Evolutionary conservation across 2,329 filamentous ascomycete species (phyloP), one percentile per base, ranked within the genome.

Genomic region (Talaromyces amestolkiae): DNA sequence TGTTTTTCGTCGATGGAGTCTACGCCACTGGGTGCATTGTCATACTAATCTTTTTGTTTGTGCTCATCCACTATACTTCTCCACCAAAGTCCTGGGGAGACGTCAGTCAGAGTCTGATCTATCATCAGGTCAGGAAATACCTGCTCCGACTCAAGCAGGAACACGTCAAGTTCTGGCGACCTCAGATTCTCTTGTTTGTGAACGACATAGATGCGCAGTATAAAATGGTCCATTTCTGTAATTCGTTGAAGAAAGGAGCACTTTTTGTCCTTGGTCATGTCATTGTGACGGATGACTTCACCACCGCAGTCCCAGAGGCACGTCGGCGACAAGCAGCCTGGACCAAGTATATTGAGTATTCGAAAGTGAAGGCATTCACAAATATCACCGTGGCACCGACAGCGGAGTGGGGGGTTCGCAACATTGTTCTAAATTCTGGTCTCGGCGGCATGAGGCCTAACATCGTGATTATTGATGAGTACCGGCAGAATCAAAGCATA

Each of bases 91-190:
- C 90, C 41, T 96, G 92, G 92, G 92, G 92, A 1, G 92, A 96
- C 75, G 92, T 96, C 19, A 93, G 91, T 9, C 92, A 96, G 72
- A 93, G 91, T 71, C 80, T 96, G 67, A 96, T 96, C 61, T 96
- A 96, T 72, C 87, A 90, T 68, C 92, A 96, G 79, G 92, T 96
- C 15, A 86, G 92, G 66, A 96, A 96, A 72, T 96, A 96, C 72
- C 79, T 96, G 35, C 81, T 96, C 35, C 87, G 92, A n/a, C 81
- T 96, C 35, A 89, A 87, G 59, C 91, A 92, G 41, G 92, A 96
- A 71, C 92, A 96, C 74, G 93, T 96, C 76, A 96, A 96, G 73
- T 96, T 96, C 75, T 96, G 93, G 92, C 85, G 92, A 61, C 92
- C 92, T 0, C 92, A 96, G 69, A 93, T 96, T 51, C 85, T 96